Evolutionary conservation across 345 rosid species (phyloP).

Genomic region (Anastatica hierochuntica): DNA sequence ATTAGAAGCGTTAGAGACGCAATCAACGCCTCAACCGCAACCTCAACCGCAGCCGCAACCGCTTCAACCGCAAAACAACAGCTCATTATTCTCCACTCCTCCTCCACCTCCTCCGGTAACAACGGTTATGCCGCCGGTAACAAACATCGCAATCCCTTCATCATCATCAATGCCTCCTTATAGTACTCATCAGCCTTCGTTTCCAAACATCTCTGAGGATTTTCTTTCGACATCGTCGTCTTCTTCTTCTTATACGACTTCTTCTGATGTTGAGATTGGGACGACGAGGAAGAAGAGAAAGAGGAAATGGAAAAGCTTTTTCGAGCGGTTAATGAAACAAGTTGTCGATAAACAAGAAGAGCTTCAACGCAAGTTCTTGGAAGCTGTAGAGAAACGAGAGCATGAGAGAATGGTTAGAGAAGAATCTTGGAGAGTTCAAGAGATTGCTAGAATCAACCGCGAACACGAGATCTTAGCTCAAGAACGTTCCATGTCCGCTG

Average conservation of each 20-base stretch:
- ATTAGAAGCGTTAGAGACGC: constrained; percentile 57
- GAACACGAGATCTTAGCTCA: constrained; percentile 62
- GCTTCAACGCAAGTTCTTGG: constrained; percentile 66
- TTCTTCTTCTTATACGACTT: constrained; percentile 58
- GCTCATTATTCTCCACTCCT: constrained; percentile 16
- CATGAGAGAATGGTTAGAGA: constrained; percentile 56
- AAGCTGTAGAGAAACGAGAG: constrained; percentile 63
- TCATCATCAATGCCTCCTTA: constrained; percentile 23
- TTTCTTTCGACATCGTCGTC: constrained; percentile 23
- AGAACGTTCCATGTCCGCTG: constrained; percentile 60
- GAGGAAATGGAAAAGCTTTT: constrained; percentile 50
- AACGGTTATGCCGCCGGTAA: constrained; percentile 29
- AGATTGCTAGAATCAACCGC: constrained; percentile 47
- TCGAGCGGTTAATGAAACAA: constrained; percentile 55
- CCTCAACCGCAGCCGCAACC: constrained; percentile 14
- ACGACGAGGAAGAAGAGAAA: constrained; percentile 47
- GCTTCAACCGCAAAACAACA: constrained; percentile 8
- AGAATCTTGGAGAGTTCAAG: constrained; percentile 77
- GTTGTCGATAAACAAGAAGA: constrained; percentile 63
- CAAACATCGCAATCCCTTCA: constrained; percentile 21
- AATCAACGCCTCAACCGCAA: constrained; percentile 12
- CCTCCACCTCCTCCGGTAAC: constrained; percentile 30
- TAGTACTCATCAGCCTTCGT: constrained; percentile 15
- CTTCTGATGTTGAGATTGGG: constrained; percentile 51
- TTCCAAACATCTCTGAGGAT: constrained; percentile 33